Evolutionary conservation across 495 filamentous ascomycete genomes (phyloP).

Genomic region (Choiromyces venosus): DNA sequence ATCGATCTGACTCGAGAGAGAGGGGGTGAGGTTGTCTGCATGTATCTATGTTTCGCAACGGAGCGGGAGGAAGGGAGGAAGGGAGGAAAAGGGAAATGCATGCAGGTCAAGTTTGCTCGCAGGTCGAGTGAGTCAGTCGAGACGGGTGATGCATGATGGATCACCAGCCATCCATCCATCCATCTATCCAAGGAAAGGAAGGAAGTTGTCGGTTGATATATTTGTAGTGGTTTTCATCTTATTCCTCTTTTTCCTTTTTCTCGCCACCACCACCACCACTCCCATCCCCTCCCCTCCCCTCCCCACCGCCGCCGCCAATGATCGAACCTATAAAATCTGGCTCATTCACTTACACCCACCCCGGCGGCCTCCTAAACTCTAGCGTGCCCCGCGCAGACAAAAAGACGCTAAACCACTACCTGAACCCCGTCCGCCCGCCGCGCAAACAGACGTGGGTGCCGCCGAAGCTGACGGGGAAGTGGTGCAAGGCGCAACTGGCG

Average conservation of each 20-base stretch:
- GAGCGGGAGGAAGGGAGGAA: too few relatives aligned
- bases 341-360: constrained; percentile 26
- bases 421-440: constrained; percentile 20
- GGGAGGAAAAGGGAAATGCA: neutral
- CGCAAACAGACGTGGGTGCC: constrained; percentile 28
- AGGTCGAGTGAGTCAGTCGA: too few relatives aligned
- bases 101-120: neutral
- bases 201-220: too few relatives aligned
- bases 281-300: neutral
- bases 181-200: too few relatives aligned
- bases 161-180: neutral
- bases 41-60: neutral
- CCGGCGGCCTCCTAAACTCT: constrained; percentile 23
- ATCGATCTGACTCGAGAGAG: neutral
- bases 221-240: too few relatives aligned
- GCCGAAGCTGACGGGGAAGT: constrained; percentile 30
- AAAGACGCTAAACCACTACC: constrained; percentile 21
- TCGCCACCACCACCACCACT: neutral
- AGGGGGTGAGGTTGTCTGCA: too few relatives aligned
- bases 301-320: neutral
- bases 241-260: neutral
- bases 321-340: constrained; percentile 36
- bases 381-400: constrained; percentile 30
- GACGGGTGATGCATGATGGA: neutral
- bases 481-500: constrained; percentile 34